These are phyloP conservation scores for Phytophthora chlamydospora DNA, from an alignment of 352 stramenopile species.

Conservation along the genomic window DNA sequence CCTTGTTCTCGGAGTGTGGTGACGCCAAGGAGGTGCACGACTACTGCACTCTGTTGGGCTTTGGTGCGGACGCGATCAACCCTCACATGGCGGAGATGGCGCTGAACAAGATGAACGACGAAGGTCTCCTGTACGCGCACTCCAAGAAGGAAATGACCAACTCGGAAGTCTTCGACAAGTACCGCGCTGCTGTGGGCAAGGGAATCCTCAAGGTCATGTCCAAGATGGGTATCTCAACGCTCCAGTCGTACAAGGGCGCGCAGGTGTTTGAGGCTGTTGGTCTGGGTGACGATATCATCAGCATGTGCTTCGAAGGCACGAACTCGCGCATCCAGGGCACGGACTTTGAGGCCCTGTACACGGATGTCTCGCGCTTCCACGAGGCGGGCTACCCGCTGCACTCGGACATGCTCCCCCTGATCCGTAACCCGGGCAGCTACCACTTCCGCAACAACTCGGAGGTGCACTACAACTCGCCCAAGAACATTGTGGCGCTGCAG, in stretches of 20 bases:
- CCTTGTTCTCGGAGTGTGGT: constrained; percentile 94
- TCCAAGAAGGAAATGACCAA: constrained; percentile 58
- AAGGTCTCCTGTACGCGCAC: constrained; percentile 85
- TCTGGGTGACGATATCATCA: constrained; percentile 93
- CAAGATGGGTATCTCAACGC: constrained; percentile 97
- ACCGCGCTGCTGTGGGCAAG: constrained; percentile 70
- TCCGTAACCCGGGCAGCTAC: constrained; percentile 96
- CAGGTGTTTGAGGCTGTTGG: constrained; percentile 97
- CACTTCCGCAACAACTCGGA: constrained; percentile 95
- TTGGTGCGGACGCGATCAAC: constrained; percentile 95
- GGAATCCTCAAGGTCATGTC: constrained; percentile 85
- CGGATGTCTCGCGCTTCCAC: constrained; percentile 94
- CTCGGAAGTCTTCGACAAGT: constrained; percentile 70
- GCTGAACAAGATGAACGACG: constrained; percentile 95
- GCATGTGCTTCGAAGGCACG: constrained; percentile 87
- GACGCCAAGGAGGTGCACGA: constrained; percentile 97
- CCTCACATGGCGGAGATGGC: constrained; percentile 96
- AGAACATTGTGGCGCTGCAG: constrained; percentile 95
- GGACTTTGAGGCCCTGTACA: constrained; percentile 95
- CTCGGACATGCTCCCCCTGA: constrained; percentile 77
- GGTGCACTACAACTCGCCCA: constrained; percentile 96
- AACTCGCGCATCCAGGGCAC: constrained; percentile 92
- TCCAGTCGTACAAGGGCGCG: constrained; percentile 95
- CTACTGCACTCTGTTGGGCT: constrained; percentile 94
- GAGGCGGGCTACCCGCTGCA: constrained; percentile 87